A percentile compares a stretch with the other conserved stretches of the same genome.
Evolutionary conservation across 2,329 filamentous ascomycete species (phyloP).

Genomic region (Botrytis squamosa): DNA sequence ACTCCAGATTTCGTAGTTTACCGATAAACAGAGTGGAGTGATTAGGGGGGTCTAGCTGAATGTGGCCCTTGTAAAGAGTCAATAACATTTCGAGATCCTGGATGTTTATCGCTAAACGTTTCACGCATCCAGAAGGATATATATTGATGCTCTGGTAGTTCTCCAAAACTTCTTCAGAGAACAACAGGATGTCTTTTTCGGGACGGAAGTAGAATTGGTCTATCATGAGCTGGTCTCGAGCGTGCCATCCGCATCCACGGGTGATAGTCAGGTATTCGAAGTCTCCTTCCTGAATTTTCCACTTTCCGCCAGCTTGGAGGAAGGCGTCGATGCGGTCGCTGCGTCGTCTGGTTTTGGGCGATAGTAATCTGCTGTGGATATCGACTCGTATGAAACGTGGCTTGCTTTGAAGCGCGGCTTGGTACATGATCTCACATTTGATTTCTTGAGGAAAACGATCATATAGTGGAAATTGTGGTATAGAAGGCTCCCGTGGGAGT

Average conservation of each 20-base stretch:
- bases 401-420: neutral
- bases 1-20: neutral
- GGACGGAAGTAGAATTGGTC: neutral
- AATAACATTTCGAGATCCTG: neutral
- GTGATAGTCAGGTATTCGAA: neutral
- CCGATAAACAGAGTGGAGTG: neutral
- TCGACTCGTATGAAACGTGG: neutral
- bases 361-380: neutral
- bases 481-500: neutral
- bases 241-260: neutral
- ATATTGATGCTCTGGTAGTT: neutral
- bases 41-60: fast-evolving
- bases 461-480: neutral
- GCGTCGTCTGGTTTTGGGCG: neutral
- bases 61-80: neutral
- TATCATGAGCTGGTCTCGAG: neutral
- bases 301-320: neutral
- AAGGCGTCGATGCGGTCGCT: neutral
- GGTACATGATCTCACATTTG: neutral
- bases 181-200: neutral
- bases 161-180: neutral
- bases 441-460: neutral
- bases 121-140: neutral
- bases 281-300: neutral
- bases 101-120: neutral